A percentile compares a stretch with the other conserved stretches of the same genome.
Conservation (phyloP, 768 basidiomycete genomes). For the Termitomyces sp. region DNA sequence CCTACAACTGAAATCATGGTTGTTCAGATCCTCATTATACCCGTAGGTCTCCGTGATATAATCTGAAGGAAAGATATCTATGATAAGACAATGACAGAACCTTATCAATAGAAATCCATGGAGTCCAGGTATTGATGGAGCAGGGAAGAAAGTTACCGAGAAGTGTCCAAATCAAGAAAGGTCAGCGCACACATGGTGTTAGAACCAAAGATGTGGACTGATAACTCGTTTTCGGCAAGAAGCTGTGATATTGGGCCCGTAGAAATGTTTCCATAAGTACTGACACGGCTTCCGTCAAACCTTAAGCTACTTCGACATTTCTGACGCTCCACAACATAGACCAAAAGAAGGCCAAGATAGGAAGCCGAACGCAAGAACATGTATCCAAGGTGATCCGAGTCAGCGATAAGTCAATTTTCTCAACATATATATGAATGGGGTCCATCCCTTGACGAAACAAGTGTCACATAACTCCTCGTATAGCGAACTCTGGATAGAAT, state of each 20-base stretch:
- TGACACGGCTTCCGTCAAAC: not conserved
- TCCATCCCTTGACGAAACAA: not conserved
- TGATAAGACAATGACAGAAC: not conserved
- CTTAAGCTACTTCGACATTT: not conserved
- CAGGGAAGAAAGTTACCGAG: not conserved
- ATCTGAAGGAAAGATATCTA: not conserved
- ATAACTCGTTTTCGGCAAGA: not conserved
- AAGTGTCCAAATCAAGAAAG: not conserved
- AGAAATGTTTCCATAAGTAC: not conserved
- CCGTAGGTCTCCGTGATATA: not conserved
- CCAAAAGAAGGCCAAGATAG: not conserved
- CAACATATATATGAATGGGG: not conserved
- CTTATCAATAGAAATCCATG: not conserved
- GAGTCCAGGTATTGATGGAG: not conserved
- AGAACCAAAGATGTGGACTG: not conserved
- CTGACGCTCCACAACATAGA: not conserved
- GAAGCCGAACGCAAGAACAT: not conserved
- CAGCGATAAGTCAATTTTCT: not conserved
- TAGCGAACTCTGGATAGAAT: not conserved
- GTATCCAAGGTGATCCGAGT: no score
- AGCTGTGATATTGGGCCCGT: not conserved
- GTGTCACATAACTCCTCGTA: not conserved
- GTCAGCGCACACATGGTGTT: not conserved
- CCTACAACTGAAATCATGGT: not conserved
- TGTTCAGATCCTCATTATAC: not conserved